Evolutionary conservation across 176 grass and related monocot genomes (phyloP).

Genomic region (Avena atlantica): DNA sequence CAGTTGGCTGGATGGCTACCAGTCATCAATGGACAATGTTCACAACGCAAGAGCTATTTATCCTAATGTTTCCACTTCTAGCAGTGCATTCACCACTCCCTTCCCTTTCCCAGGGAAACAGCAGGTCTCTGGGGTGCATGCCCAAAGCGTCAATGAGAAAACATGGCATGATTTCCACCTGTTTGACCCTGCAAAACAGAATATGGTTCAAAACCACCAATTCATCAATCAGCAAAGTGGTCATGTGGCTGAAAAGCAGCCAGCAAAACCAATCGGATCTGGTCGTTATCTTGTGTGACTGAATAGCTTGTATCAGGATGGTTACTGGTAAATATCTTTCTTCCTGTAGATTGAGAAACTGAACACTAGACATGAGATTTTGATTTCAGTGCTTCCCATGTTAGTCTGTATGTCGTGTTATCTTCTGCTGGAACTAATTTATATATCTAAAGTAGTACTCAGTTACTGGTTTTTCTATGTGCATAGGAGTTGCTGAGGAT

Average conservation of each 20-base stretch:
- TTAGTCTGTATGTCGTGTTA: not conserved
- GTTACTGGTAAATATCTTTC: conserved; percentile 57
- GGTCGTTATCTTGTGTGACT: conserved; percentile 80
- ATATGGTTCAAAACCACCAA: conserved; percentile 47
- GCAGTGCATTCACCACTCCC: conserved; percentile 52
- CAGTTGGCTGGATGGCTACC: conserved; percentile 71
- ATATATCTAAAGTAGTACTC: not conserved
- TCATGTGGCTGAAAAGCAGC: conserved; percentile 58
- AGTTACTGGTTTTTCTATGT: conserved; percentile 30
- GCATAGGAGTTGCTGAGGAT: conserved; percentile 52
- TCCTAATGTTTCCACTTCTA: conserved; percentile 47
- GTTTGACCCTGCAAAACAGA: conserved; percentile 73
- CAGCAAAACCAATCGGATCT: conserved; percentile 67
- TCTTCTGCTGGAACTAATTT: conserved; percentile 17
- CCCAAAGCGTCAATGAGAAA: conserved; percentile 26
- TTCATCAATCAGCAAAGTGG: conserved; percentile 54
- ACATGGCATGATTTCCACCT: conserved; percentile 87
- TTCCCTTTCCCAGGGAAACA: conserved; percentile 66
- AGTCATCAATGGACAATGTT: conserved; percentile 45
- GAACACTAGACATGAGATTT: not conserved
- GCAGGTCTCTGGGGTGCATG: conserved; percentile 31
- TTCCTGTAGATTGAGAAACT: not conserved
- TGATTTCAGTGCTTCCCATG: conserved; percentile 20
- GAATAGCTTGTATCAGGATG: conserved; percentile 50
- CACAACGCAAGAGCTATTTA: conserved; percentile 40